Base-by-base conservation (phyloP, 495 filamentous ascomycete genomes). In the Darksidea phi region DNA sequence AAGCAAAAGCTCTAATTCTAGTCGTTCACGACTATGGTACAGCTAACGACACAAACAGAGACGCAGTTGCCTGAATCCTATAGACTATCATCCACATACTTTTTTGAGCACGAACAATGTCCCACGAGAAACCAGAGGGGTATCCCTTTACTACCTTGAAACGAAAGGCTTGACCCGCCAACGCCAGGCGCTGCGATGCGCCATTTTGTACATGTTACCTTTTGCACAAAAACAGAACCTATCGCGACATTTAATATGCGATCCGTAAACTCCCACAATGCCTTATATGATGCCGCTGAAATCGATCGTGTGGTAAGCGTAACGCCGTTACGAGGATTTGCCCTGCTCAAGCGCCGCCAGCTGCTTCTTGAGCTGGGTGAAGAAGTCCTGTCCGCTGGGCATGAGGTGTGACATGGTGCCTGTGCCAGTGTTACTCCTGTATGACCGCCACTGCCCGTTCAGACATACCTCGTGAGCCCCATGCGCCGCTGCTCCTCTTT, bases 361-460 rank as follows among this genome's bases (percentile, higher is more conserved):
- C 17, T 64, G 61, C 61, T 59, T 64, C 55, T 59, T 59, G 32
- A 59, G 54, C 34, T 65, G 66, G 17, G 49, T 59, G 46, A 69
- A 59, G 54, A 69, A 69, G 62, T 66, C 66, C 41, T 69, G 61
- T 13, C 66, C 66, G 37, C 28, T 63, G 6, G 66, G 62, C 62
- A 69, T 65, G 34, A 61, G 47, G 53, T 68, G 66, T n/a, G 45
- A 42, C 61, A 67, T 63, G 18, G 54, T 62, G 47, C 64, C 64
- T 67, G 58, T 20, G 46, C 25, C 15, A 1, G 23, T 45, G 54
- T 63, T 54, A 54, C 20, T 54, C n/a, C 2, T 37, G 38, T 6
- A n/a, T 47, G 18, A 34, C 10, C 34, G 20, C 23, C n/a, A 47
- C 3, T 3, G 25, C 36, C 11, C 6, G 34, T 43, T 38, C 17